These are phyloP conservation scores for Wickerhamiella siamensis DNA, from an alignment of 805 yeast genomes.

Conservation along the genomic window DNA sequence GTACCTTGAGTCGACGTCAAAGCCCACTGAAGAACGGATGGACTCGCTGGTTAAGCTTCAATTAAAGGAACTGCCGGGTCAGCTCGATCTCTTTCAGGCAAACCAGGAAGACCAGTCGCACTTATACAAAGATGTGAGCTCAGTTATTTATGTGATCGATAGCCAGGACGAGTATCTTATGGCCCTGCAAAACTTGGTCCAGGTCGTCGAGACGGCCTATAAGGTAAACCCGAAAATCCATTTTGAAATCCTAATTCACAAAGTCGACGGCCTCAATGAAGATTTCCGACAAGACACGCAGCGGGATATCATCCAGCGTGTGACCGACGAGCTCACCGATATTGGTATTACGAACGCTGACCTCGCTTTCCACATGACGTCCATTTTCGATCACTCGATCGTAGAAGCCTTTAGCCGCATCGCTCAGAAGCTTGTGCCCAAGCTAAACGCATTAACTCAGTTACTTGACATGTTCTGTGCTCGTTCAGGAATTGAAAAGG, in stretches of 20 bases:
- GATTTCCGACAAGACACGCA: slow-evolving; percentile 91
- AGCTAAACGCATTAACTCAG: slow-evolving; percentile 75
- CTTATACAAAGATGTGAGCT: slow-evolving; percentile 70
- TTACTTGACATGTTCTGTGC: slow-evolving; percentile 78
- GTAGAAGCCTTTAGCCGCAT: slow-evolving; percentile 91
- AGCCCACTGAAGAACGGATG: slow-evolving; percentile 75
- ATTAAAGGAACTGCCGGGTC: slow-evolving; percentile 93
- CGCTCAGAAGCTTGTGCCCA: slow-evolving; percentile 80
- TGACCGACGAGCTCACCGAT: slow-evolving; percentile 83
- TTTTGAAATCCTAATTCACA: slow-evolving; percentile 87
- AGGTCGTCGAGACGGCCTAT: slow-evolving; percentile 77
- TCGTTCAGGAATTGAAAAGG: slow-evolving; percentile 83
- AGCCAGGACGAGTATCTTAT: slow-evolving; percentile 89
- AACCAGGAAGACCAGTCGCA: slow-evolving; percentile 56
- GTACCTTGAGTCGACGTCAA: slow-evolving; percentile 78
- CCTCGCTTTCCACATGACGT: slow-evolving; percentile 78
- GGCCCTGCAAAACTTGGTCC: slow-evolving; percentile 77
- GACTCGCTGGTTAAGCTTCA: slow-evolving; percentile 72
- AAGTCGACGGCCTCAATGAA: slow-evolving; percentile 88
- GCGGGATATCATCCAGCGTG: slow-evolving; percentile 90
- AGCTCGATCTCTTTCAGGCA: slow-evolving; percentile 76
- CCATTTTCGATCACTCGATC: slow-evolving; percentile 89
- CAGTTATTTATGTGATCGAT: slow-evolving; percentile 87
- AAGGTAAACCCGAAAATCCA: slow-evolving; percentile 72
- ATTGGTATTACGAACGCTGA: slow-evolving; percentile 84